Evolutionary conservation across 345 rosid species (phyloP).

Genomic region (Murraya koenigii): DNA sequence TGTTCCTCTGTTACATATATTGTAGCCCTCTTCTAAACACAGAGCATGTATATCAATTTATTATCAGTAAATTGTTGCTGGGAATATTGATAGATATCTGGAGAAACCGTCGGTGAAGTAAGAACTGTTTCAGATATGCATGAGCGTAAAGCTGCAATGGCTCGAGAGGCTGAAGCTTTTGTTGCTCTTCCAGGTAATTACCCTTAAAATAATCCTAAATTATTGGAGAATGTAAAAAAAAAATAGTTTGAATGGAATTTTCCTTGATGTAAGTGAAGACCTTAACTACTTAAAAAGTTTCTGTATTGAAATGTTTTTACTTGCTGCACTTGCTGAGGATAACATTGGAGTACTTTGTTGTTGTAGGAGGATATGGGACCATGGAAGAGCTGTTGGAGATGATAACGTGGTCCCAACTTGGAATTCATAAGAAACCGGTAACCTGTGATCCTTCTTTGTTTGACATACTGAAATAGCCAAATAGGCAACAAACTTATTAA

Average conservation of each 20-base stretch:
- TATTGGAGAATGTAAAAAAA: background rate
- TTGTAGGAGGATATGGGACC: conserved; percentile 91
- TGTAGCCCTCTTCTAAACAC: background rate
- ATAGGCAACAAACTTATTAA: background rate
- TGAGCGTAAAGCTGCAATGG: conserved; percentile 96
- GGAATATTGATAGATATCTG: conserved; percentile 65
- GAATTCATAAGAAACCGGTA: conserved; percentile 93
- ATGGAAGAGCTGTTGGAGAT: conserved; percentile 96
- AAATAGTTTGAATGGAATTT: conserved; percentile 4
- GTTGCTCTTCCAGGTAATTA: conserved; percentile 88
- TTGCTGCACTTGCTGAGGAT: conserved; percentile 6
- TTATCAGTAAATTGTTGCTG: conserved; percentile 14
- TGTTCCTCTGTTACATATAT: background rate
- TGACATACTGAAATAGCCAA: background rate
- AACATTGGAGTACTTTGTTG: background rate
- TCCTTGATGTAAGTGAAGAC: background rate
- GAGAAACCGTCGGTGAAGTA: conserved; percentile 81
- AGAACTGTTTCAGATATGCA: conserved; percentile 89
- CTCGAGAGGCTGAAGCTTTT: conserved; percentile 91
- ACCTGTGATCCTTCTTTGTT: conserved; percentile 20
- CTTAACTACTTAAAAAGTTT: background rate
- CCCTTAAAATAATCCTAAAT: conserved; percentile 6
- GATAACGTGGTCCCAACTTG: conserved; percentile 98
- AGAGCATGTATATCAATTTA: conserved; percentile 1
- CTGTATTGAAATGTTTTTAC: conserved; percentile 7